phyloP scores from a whole-genome alignment of 2,329 filamentous ascomycete species.

The Rhynchosporium agropyri region DNA sequence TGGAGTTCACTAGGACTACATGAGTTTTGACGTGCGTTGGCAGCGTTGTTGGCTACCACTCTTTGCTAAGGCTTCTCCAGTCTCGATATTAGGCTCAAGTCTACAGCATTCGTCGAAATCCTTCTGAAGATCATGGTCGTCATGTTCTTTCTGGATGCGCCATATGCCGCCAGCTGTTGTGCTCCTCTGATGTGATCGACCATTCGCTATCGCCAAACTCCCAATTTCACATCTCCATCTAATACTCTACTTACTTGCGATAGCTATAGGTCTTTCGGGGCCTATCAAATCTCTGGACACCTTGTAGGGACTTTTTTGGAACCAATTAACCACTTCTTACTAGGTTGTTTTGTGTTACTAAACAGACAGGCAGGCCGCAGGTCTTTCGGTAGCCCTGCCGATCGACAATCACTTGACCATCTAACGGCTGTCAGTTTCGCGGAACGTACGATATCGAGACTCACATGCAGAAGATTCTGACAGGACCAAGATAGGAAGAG shows the following conservation, averaged over 20 bases:
- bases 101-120: too few species aligned
- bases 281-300: too few species aligned
- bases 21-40: background rate
- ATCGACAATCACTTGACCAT: background rate
- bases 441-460: background rate
- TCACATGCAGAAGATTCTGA: background rate
- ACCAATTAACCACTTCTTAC: background rate
- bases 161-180: background rate
- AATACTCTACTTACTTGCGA: background rate
- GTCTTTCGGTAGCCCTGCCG: background rate
- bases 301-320: background rate
- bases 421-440: background rate
- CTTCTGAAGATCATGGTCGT: background rate
- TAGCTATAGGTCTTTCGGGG: too few species aligned
- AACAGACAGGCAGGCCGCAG: background rate
- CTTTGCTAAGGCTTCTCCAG: background rate
- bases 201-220: slow-evolving; percentile 5
- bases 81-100: background rate
- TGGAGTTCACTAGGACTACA: background rate
- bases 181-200: background rate
- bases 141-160: background rate
- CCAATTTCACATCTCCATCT: background rate
- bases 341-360: background rate
- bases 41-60: background rate
- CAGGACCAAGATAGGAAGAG: background rate